A percentile compares a stretch with the other conserved stretches of the same genome.
phyloP scores from a whole-genome alignment of 2,329 filamentous ascomycete genomes.

The Fusarium circinatum region DNA sequence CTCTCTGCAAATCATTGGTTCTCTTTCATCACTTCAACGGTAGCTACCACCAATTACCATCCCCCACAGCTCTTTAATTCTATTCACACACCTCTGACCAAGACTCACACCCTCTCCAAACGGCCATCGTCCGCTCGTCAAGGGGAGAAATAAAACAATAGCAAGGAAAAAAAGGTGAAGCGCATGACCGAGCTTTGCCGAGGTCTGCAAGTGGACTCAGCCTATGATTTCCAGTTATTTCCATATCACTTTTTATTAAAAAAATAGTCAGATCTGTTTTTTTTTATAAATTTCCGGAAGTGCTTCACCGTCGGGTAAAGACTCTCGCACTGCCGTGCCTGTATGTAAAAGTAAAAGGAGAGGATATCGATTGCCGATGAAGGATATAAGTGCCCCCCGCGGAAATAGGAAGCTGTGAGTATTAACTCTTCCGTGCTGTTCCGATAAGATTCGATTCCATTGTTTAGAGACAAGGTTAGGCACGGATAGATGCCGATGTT shows the following conservation, averaged over 20 bases:
- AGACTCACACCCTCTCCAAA: conserved; percentile 29
- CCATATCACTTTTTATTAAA: neutral
- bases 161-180: conserved; percentile 10
- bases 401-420: neutral
- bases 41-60: conserved; percentile 10
- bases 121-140: conserved; percentile 14
- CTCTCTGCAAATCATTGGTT: neutral
- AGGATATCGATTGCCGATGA: neutral
- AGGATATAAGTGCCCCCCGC: conserved; percentile 1
- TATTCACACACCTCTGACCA: neutral
- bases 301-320: conserved; percentile 23
- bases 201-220: conserved; percentile 23
- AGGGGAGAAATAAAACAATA: neutral
- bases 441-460: conserved; percentile 6
- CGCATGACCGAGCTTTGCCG: conserved; percentile 37
- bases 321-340: neutral
- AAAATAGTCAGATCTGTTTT: neutral
- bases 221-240: conserved; percentile 1
- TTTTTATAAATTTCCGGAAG: conserved; percentile 14
- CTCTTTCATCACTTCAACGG: neutral
- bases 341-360: neutral
- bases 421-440: neutral
- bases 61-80: conserved; percentile 12
- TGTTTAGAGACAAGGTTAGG: neutral
- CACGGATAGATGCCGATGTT: conserved; percentile 4